phyloP scores from a whole-genome alignment of 2,329 filamentous ascomycete genomes.

The Pseudophaeomoniella oleicola region DNA sequence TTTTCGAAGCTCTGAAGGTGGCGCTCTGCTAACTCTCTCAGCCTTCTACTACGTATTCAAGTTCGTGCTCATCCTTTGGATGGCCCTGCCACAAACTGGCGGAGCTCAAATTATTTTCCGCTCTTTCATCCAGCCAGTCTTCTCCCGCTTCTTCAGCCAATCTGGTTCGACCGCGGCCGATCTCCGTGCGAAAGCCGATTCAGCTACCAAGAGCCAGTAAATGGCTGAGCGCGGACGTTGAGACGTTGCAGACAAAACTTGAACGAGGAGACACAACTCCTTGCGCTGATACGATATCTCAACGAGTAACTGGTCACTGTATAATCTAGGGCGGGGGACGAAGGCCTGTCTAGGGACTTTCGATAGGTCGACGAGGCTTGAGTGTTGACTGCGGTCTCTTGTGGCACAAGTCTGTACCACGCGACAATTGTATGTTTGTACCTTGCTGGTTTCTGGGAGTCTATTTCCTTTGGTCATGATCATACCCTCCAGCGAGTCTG shows the following conservation, averaged over 20 bases:
- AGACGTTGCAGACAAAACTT: too few species aligned
- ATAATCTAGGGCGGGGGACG: neutral
- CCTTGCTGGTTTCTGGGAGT: too few species aligned
- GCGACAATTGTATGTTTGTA: too few species aligned
- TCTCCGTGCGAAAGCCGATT: slow-evolving; percentile 77
- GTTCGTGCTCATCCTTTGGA: slow-evolving; percentile 94
- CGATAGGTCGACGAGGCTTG: too few species aligned
- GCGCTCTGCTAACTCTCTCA: slow-evolving; percentile 15
- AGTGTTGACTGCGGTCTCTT: too few species aligned
- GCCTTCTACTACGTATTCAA: slow-evolving; percentile 99
- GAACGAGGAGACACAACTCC: too few species aligned
- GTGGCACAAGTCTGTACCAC: too few species aligned
- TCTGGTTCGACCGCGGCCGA: slow-evolving; percentile 64
- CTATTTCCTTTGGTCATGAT: too few species aligned
- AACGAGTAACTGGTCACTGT: too few species aligned
- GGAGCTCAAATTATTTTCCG: slow-evolving; percentile 95
- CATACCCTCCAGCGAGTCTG: too few species aligned
- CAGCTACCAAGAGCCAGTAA: slow-evolving; percentile 46
- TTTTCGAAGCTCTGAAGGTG: slow-evolving; percentile 1
- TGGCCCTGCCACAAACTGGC: slow-evolving; percentile 91
- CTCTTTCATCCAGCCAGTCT: slow-evolving; percentile 81
- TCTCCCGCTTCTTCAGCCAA: slow-evolving; percentile 76
- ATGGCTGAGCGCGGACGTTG: slow-evolving; percentile 6
- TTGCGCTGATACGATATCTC: too few species aligned
- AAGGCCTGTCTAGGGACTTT: too few species aligned